A percentile compares a stretch with the other conserved stretches of the same genome.
Evolutionary conservation across 352 stramenopile species (phyloP).

Genomic region (Globisporangium okanoganense): DNA sequence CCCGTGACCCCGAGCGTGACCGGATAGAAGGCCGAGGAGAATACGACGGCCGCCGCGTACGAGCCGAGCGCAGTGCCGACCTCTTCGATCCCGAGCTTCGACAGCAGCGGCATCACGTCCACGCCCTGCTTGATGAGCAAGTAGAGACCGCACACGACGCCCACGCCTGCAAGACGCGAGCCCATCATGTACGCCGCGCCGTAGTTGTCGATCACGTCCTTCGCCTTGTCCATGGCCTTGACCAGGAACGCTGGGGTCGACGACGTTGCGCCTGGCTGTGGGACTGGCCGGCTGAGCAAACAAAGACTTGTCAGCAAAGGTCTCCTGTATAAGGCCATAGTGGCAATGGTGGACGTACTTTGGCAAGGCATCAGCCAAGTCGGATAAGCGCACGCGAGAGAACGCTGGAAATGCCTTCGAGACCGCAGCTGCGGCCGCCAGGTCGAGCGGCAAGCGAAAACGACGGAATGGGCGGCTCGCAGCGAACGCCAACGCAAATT

Average conservation of each 20-base stretch:
- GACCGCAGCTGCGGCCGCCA: conserved; percentile 62
- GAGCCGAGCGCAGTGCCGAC: conserved; percentile 64
- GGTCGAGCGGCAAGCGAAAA: conserved; percentile 71
- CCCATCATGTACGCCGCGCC: conserved; percentile 88
- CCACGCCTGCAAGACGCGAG: conserved; percentile 72
- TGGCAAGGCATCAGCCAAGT: conserved; percentile 54
- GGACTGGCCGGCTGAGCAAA: conserved; percentile 18
- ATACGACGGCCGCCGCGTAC: conserved; percentile 77
- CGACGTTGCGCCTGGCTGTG: conserved; percentile 9
- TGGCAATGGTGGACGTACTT: conserved; percentile 28
- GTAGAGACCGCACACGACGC: conserved; percentile 73
- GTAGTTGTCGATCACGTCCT: conserved; percentile 81
- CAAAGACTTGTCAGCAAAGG: neutral
- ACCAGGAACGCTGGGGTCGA: conserved; percentile 37
- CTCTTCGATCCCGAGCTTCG: conserved; percentile 65
- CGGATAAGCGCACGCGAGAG: conserved; percentile 63
- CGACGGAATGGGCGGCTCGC: conserved; percentile 80
- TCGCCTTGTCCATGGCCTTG: conserved; percentile 66
- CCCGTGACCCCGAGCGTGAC: conserved; percentile 72
- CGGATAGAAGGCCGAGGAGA: conserved; percentile 75
- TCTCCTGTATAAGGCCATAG: conserved; percentile 1
- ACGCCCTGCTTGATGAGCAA: conserved; percentile 77
- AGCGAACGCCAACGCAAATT: conserved; percentile 84
- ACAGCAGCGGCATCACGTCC: conserved; percentile 74
- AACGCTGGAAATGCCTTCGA: conserved; percentile 71